These are phyloP conservation scores for Ceraceosorus guamensis DNA, from an alignment of 1,284 basidiomycete genomes.

Conservation along the genomic window DNA sequence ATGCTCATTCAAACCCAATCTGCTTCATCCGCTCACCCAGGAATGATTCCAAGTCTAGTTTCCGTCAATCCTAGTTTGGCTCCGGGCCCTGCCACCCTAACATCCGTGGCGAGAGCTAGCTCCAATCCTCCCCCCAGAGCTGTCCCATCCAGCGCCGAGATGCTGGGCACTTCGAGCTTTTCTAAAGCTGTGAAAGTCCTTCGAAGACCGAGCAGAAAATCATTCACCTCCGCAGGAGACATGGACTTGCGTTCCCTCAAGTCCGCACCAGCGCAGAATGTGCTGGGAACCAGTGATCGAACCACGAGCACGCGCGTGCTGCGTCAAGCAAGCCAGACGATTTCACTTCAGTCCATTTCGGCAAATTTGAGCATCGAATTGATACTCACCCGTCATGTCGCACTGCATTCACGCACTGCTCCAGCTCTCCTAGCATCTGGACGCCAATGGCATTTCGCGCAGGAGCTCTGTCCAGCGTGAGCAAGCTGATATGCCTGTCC, in stretches of 20 bases:
- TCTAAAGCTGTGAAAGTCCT: constrained; percentile 67
- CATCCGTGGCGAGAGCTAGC: constrained; percentile 74
- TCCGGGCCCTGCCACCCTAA: constrained; percentile 65
- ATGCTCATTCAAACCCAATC: no score
- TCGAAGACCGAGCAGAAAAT: constrained; percentile 72
- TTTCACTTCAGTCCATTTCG: neutral
- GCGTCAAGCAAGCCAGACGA: neutral
- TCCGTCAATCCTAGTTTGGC: constrained; percentile 79
- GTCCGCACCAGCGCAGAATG: constrained; percentile 78
- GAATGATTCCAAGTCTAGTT: constrained; percentile 80
- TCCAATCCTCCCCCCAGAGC: constrained; percentile 87
- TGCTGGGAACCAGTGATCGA: constrained; percentile 19
- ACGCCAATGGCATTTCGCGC: constrained; percentile 83
- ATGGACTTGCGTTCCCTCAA: constrained; percentile 75
- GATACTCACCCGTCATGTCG: constrained; percentile 14
- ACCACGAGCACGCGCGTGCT: constrained; percentile 21
- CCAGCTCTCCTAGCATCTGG: constrained; percentile 59
- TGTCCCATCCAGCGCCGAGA: constrained; percentile 85
- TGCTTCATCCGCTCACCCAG: constrained; percentile 53
- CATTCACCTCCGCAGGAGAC: constrained; percentile 57
- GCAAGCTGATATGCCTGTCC: constrained; percentile 39
- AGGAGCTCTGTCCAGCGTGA: constrained; percentile 67
- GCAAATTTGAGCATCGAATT: constrained; percentile 3
- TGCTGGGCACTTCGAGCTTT: constrained; percentile 73
- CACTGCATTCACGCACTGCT: constrained; percentile 62